phyloP scores from a whole-genome alignment of 148 eudicot genomes.

The Bassia scoparia region DNA sequence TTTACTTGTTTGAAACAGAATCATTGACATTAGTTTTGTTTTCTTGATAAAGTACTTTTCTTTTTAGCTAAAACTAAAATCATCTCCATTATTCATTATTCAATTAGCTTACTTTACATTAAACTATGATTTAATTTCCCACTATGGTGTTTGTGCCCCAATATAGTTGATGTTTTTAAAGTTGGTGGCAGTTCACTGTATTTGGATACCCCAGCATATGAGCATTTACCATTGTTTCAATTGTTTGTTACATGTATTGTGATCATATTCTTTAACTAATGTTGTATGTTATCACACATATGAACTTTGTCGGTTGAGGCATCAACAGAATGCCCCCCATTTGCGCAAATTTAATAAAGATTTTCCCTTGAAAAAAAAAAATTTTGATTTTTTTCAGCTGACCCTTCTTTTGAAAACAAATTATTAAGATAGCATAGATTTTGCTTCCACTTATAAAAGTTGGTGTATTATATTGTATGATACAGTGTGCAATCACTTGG shows the following conservation, averaged over 20 bases:
- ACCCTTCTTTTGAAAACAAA: constrained; percentile 10
- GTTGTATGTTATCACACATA: constrained; percentile 19
- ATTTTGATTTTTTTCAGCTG: constrained; percentile 11
- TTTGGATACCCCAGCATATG: constrained; percentile 38
- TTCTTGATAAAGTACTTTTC: too few species aligned
- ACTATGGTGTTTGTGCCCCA: not conserved
- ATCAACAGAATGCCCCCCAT: constrained; percentile 25
- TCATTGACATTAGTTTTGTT: not conserved
- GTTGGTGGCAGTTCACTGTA: constrained; percentile 33
- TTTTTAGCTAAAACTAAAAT: too few species aligned
- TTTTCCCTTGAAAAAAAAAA: not conserved
- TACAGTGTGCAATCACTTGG: constrained; percentile 14
- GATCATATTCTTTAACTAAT: constrained; percentile 14
- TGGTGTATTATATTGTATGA: constrained; percentile 16
- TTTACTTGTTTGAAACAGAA: constrained; percentile 15
- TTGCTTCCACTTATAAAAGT: constrained; percentile 22
- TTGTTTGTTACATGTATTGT: constrained; percentile 30
- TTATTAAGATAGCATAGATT: constrained; percentile 33
- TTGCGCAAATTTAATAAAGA: constrained; percentile 7
- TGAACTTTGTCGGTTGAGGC: constrained; percentile 27
- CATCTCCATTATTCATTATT: not conserved
- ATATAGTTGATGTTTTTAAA: constrained; percentile 10
- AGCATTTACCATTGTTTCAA: constrained; percentile 11
- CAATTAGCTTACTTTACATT: not conserved
- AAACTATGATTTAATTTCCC: not conserved